Conservation (phyloP, 495 filamentous ascomycete species). For the Penicillium manginii region DNA sequence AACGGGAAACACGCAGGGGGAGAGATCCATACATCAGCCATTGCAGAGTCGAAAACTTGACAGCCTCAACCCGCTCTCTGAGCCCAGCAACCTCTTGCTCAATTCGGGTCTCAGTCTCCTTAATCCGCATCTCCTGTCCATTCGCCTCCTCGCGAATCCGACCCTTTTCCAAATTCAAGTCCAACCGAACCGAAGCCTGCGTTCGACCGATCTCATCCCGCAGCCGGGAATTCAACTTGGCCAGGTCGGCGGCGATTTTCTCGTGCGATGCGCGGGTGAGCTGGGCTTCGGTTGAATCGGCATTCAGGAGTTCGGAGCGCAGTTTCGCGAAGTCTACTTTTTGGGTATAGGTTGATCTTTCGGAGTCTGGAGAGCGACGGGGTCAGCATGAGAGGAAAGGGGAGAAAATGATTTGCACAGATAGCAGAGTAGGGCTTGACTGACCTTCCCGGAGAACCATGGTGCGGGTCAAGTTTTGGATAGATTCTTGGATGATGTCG, state of each 20-base stretch:
- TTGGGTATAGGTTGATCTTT: constrained; percentile 86
- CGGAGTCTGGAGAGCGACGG: constrained; percentile 42
- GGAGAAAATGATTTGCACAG: no score
- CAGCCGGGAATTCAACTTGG: constrained; percentile 84
- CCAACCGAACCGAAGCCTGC: constrained; percentile 86
- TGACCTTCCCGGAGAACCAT: constrained; percentile 95
- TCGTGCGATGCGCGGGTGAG: constrained; percentile 91
- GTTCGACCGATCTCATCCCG: constrained; percentile 94
- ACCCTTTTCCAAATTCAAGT: constrained; percentile 96
- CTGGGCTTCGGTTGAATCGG: constrained; percentile 87
- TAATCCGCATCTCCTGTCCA: constrained; percentile 96
- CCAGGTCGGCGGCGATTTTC: constrained; percentile 88
- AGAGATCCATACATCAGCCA: constrained; percentile 77
- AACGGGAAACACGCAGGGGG: background rate
- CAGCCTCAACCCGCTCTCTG: constrained; percentile 88
- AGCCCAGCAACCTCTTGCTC: constrained; percentile 95
- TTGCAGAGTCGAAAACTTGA: constrained; percentile 96
- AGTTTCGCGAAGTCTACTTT: constrained; percentile 99
- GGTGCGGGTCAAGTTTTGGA: constrained; percentile 95
- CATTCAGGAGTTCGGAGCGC: constrained; percentile 86
- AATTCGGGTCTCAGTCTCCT: constrained; percentile 97
- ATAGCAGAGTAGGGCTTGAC: constrained; percentile 8
- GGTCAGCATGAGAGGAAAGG: no score
- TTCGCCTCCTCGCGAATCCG: constrained; percentile 96
- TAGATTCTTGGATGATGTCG: constrained; percentile 97